Evolutionary conservation across 192 early-diverging fungal genomes (phyloP).

Genomic region (Helicostylum pulchrum): DNA sequence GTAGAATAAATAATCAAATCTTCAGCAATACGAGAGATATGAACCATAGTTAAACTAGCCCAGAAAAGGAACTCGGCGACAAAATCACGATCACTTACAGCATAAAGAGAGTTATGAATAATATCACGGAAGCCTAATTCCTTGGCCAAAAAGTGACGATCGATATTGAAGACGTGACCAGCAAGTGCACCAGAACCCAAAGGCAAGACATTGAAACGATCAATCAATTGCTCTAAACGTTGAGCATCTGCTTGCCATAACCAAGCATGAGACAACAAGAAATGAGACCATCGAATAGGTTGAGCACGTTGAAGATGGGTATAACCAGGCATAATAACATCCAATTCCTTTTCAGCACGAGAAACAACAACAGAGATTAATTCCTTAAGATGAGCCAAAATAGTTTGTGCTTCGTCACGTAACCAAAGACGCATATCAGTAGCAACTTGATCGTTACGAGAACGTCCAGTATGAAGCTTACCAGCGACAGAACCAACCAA

Average conservation of each 20-base stretch:
- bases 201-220: slow-evolving; percentile 81
- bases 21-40: slow-evolving; percentile 87
- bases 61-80: slow-evolving; percentile 97
- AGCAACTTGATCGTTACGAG: slow-evolving; percentile 97
- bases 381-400: slow-evolving; percentile 68
- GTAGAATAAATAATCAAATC: slow-evolving; percentile 95
- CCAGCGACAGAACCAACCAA: slow-evolving; percentile 89
- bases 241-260: slow-evolving; percentile 84
- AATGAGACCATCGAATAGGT: slow-evolving; percentile 97
- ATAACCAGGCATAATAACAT: slow-evolving; percentile 98
- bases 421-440: slow-evolving; percentile 97
- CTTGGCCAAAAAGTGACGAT: slow-evolving; percentile 83
- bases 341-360: slow-evolving; percentile 85
- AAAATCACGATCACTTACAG: slow-evolving; percentile 94
- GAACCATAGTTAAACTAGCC: slow-evolving; percentile 87
- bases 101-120: slow-evolving; percentile 88
- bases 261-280: slow-evolving; percentile 88
- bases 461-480: slow-evolving; percentile 95
- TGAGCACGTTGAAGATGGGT: slow-evolving; percentile 98
- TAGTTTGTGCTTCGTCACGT: slow-evolving; percentile 67
- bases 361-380: slow-evolving; percentile 69
- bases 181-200: slow-evolving; percentile 94
- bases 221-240: slow-evolving; percentile 76
- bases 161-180: slow-evolving; percentile 95
- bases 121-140: slow-evolving; percentile 85